Base-by-base conservation (phyloP, 2,329 filamentous ascomycete genomes). In the Ceratocystis colombiana region DNA sequence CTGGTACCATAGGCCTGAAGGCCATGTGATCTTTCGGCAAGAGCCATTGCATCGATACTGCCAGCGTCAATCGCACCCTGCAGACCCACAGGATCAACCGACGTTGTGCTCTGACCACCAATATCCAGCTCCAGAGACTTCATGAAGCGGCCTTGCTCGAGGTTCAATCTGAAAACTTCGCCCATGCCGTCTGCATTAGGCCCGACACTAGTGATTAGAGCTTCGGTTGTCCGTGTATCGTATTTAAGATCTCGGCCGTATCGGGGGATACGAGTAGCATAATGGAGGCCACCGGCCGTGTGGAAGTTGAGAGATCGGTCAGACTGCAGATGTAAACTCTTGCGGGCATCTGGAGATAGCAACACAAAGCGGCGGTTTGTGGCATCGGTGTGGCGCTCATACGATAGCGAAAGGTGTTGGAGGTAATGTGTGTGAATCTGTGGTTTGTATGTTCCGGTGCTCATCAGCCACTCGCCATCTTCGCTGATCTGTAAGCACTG, bases 401-500 rank as follows among this genome's bases (percentile, higher is more conserved):
- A 99, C 7, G 92, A 96, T n/a, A 99, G 83, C 8, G 93, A 93
- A 25, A 97, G 82, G 73, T 97, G 91, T 46, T 92, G 88, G 5
- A 97, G 84, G 73, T 96, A 90, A 76, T 99, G 95, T n/a, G 90
- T 88, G 73, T 97, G 94, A 68, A 97, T 96, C 75, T 96, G 90
- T 62, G 76, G 79, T 75, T 80, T 84, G 75, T 85, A 87, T 65
- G 84, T 87, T 78, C 90, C 91, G 64, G 92, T 95, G 72, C 89
- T 95, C 89, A 96, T 94, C 50, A 94, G 85, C 92, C 94, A 99
- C 74, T 97, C 88, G 62, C 93, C 93, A 83, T 99, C 94, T 67
- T 96, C 92, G 71, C 90, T 96, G 69, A 94, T 84, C 62, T 90
- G 84, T 69, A 99, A 85, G 41, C 93, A 96, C 71, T 87, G 85